Conservation (phyloP, 73 alveolate species). For the Tetrahymena thermophila region DNA sequence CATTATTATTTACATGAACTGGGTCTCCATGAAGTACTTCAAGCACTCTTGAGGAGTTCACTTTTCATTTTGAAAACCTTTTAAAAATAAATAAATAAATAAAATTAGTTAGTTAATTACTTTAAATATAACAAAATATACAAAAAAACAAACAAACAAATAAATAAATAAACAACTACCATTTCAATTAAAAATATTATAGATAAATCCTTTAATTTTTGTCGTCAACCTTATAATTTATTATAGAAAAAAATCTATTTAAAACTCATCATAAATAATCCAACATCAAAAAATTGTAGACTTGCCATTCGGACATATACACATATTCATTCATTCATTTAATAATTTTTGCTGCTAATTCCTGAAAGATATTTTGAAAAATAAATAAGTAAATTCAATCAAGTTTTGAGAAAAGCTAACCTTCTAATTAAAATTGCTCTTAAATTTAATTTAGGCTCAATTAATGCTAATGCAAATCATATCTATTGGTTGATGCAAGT, state of each 20-base stretch:
- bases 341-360: no score
- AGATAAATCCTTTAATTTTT: neutral
- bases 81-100: no score
- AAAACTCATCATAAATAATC: neutral
- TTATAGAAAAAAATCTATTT: neutral
- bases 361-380: no score
- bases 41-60: constrained; percentile 39
- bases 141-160: neutral
- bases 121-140: neutral
- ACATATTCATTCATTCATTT: no score
- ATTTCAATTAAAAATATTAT: neutral
- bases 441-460: neutral
- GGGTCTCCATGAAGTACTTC: constrained; percentile 65
- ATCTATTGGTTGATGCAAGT: neutral
- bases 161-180: neutral
- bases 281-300: no score
- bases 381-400: no score
- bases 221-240: neutral
- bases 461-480: neutral
- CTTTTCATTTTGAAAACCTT: neutral
- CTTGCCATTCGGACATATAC: no score
- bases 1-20: constrained; percentile 35
- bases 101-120: neutral
- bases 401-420: neutral
- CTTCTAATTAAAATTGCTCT: neutral